Percentiles rank a stretch among this genome's conserved stretches.
Evolutionary conservation across 306 rosid genomes (phyloP).

Genomic region (Quillaja saponaria): DNA sequence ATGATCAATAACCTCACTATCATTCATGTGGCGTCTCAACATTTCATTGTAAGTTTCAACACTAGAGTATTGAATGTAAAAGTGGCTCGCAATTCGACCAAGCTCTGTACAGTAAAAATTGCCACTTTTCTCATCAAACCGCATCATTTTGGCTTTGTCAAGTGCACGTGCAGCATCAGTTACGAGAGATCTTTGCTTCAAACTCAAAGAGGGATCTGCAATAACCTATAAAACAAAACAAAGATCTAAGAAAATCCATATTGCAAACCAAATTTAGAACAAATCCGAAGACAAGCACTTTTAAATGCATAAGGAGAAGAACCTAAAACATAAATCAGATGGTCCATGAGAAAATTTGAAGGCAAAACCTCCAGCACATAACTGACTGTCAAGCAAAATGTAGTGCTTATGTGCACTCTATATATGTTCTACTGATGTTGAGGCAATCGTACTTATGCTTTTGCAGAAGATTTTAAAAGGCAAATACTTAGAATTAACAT

Average conservation of each 20-base stretch:
- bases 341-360: not conserved
- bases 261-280: conserved; percentile 7
- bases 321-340: not conserved
- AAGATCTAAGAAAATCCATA: conserved; percentile 25
- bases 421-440: too few relatives aligned
- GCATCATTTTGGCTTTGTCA: conserved; percentile 98
- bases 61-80: conserved; percentile 93
- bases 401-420: too few relatives aligned
- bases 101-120: conserved; percentile 98
- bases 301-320: conserved; percentile 10
- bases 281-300: conserved; percentile 8
- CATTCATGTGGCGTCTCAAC: conserved; percentile 91
- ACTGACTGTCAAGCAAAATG: conserved; percentile 16
- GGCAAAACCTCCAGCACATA: conserved; percentile 30
- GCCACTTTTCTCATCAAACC: conserved; percentile 99
- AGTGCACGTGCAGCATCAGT: conserved; percentile 95
- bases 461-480: conserved; percentile 14
- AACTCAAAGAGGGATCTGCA: conserved; percentile 84
- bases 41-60: conserved; percentile 95
- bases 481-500: too few relatives aligned
- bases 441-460: not conserved
- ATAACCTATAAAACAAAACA: conserved; percentile 59
- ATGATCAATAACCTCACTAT: conserved; percentile 69
- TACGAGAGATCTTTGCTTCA: conserved; percentile 84
- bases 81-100: conserved; percentile 99